Evolutionary conservation across 2,329 filamentous ascomycete species (phyloP).

Genomic region (Aspergillus pseudoglaucus): DNA sequence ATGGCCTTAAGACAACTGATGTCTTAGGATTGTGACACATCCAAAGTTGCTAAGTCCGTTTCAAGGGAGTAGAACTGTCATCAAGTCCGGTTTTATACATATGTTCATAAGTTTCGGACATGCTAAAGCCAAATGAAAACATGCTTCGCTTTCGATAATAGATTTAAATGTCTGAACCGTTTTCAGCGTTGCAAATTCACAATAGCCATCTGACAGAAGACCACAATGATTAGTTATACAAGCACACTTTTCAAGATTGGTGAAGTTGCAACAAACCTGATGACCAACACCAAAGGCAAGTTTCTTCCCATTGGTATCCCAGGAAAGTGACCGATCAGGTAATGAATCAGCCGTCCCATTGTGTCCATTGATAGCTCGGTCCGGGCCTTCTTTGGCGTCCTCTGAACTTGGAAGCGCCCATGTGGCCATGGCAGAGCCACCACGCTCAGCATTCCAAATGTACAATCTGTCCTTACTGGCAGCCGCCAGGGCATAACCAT

Average conservation of each 20-base stretch:
- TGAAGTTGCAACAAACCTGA: slow-evolving; percentile 34
- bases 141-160: too few species aligned
- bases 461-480: slow-evolving; percentile 38
- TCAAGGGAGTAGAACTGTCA: too few species aligned
- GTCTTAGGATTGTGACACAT: too few species aligned
- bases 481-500: slow-evolving; percentile 41
- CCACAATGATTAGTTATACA: slow-evolving; percentile 3
- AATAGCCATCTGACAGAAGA: slow-evolving; percentile 27
- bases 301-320: slow-evolving; percentile 50
- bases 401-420: slow-evolving; percentile 28
- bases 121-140: too few species aligned
- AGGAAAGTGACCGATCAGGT: slow-evolving; percentile 40
- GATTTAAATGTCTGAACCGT: too few species aligned
- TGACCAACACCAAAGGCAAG: slow-evolving; percentile 45
- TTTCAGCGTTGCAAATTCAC: slow-evolving; percentile 35
- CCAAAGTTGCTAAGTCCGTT: too few species aligned
- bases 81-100: too few species aligned
- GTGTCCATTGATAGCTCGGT: slow-evolving; percentile 28
- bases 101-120: too few species aligned
- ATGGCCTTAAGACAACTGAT: too few species aligned
- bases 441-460: slow-evolving; percentile 44
- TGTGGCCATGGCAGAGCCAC: slow-evolving; percentile 36
- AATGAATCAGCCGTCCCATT: slow-evolving; percentile 23
- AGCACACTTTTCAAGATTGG: not conserved
- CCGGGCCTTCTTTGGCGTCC: slow-evolving; percentile 23